Evolutionary conservation across 2,329 filamentous ascomycete species (phyloP), one percentile per base, ranked within the genome.

Genomic region (Sphaerulina vaccinii): DNA sequence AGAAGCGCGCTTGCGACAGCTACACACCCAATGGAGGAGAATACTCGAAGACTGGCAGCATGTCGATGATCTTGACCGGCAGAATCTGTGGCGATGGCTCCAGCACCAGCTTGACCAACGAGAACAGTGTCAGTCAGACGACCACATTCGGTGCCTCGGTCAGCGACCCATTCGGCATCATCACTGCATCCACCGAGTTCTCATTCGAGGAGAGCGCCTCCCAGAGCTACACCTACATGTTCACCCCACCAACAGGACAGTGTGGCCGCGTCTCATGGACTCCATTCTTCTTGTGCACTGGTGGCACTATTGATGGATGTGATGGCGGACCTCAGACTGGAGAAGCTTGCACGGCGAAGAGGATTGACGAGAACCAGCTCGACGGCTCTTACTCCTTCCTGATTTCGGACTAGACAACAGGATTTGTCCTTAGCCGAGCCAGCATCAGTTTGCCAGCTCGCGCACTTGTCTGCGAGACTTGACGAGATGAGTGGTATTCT

Each of bases 311-410:
- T 29, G 21, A 11, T 18, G 42, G 42, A 5, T 45, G 42, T 21
- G 42, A 45, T 5, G 42, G 42, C 10, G 42, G 42, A 11, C 13
- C 16, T 8, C 42, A 45, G 29, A 45, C 24, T 36, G 42, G 42
- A 5, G 42, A 45, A 21, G 42, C 21, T 13, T 45, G 42, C 27
- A 45, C 42, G 5, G 24, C 42, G 4, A 33, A 11, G 10, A 11
- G 43, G 8, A 21, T 37, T 18, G 23, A 18, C 15, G 43, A 46
- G 18, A 15, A 37, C 11, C 18, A 37, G 29, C 2, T 46, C 13
- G 43, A 46, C 3, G 43, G 43, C 7, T 7, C 40, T n/a, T 43
- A 37, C 13, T 15, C 43, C 18, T 46, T 41, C 62, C 68, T 38
- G 7, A 13, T 32, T 13, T 7, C 27, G 7, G 27, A 32, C 27